Evolutionary conservation across 352 stramenopile species (phyloP), one percentile per base, ranked within the genome.

Genomic region (Sclerospora graminicola): DNA sequence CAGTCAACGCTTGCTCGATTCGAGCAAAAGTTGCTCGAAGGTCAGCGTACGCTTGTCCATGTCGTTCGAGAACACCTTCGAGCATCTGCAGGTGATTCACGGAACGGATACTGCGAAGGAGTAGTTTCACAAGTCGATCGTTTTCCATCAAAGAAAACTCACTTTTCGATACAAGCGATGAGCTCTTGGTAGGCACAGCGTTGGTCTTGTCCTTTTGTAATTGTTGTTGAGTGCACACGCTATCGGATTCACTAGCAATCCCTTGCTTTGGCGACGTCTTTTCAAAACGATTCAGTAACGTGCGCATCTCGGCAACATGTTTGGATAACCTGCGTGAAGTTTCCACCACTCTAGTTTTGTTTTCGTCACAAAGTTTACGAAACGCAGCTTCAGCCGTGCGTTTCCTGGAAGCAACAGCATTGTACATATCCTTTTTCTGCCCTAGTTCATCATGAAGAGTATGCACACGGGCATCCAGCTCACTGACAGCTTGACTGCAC

Each of bases 141-240:
- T 88, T 89, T 41, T 92, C 78, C 47, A 77, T 63, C 13, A 90
- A 76, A 1, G 51, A 71, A 42, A 74, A 86, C 1, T 13, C 48
- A 19, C 48, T 5, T 11, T 33, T 15, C 13, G 36, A n/a, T 1
- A 13, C 32, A 2, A 42, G 24, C 31, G 38, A 28, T 47, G 46
- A 23, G 8, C 34, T 28, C 8, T 41, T 48, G 3, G 21, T 18
- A 27, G 57, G 45, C 2, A 19, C 19, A 8, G 44, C 47, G 11
- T 35, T 18, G 2, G 4, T 24, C 14, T 44, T 14, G 7, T 43
- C 36, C 43, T 21, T 29, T 30, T 53, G 39, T 11, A 45, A 1
- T 43, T 56, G 52, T 14, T n/a, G 13, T 19, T 42, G 30, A 5
- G n/a, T 34, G 14, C 24, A 35, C 4, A 24, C 5, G 19, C 33